Percentiles rank a stretch among this genome's conserved stretches.
These are phyloP conservation scores for Mentha longifolia DNA, from an alignment of 257 asterid species.

Conservation along the genomic window DNA sequence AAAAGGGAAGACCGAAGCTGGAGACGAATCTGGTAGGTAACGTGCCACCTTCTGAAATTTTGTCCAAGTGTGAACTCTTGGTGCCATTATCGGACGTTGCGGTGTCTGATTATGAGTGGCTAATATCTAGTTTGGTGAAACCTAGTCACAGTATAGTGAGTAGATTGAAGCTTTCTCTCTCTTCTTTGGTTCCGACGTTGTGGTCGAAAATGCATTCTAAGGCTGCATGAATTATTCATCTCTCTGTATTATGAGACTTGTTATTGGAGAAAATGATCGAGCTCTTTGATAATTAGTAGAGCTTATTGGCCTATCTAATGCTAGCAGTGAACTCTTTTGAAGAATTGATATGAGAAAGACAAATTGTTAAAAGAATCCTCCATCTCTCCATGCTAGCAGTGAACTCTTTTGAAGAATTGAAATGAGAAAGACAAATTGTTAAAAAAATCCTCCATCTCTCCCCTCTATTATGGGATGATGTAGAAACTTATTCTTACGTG, in stretches of 20 bases:
- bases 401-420: too few relatives aligned
- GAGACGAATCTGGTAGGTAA: conserved; percentile 71
- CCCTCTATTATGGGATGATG: too few relatives aligned
- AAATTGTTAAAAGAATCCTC: too few relatives aligned
- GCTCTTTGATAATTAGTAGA: not conserved
- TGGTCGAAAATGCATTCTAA: conserved; percentile 43
- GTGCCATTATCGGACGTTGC: conserved; percentile 79
- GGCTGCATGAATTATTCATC: conserved; percentile 34
- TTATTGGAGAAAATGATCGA: not conserved
- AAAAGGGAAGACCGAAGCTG: conserved; percentile 62
- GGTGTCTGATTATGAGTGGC: conserved; percentile 67
- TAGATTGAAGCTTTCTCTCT: conserved; percentile 37
- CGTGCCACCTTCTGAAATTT: conserved; percentile 71
- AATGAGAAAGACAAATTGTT: too few relatives aligned
- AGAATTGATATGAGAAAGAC: too few relatives aligned
- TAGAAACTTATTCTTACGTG: too few relatives aligned
- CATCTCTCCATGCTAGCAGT: too few relatives aligned
- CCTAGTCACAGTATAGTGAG: conserved; percentile 36
- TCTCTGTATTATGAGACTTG: not conserved
- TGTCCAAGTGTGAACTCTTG: conserved; percentile 73
- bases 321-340: too few relatives aligned
- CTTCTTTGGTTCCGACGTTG: conserved; percentile 32
- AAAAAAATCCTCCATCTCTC: too few relatives aligned
- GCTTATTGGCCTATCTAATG: not conserved
- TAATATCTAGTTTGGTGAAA: conserved; percentile 51